phyloP scores from a whole-genome alignment of 106 monocot species.

The Vanilla planifolia region DNA sequence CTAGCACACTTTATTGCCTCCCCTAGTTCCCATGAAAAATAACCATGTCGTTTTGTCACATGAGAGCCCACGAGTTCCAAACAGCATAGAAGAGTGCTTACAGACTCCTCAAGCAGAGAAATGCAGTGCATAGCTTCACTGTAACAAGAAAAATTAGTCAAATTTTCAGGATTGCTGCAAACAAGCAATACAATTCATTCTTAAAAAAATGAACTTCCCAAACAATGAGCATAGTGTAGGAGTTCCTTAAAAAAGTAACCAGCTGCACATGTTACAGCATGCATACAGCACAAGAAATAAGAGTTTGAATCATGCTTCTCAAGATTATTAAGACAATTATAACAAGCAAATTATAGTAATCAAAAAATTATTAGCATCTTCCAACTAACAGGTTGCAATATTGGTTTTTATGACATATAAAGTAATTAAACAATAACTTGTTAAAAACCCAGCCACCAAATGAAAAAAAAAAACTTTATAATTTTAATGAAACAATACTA shows the following conservation, averaged over 20 bases:
- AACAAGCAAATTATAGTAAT: constrained; percentile 1
- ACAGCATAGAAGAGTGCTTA: constrained; percentile 54
- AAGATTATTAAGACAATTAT: not conserved
- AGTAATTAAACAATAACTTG: not conserved
- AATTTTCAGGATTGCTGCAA: constrained; percentile 1
- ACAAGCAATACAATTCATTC: not conserved
- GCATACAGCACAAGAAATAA: too few species aligned
- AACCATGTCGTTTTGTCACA: constrained; percentile 19
- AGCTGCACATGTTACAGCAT: too few species aligned
- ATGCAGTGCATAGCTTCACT: constrained; percentile 55
- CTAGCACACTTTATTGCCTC: constrained; percentile 75
- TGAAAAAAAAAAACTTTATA: not conserved
- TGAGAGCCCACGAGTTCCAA: constrained; percentile 53
- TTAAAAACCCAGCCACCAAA: not conserved
- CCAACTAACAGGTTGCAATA: not conserved
- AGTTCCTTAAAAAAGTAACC: too few species aligned
- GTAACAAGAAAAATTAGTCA: constrained; percentile 3
- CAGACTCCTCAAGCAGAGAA: constrained; percentile 64
- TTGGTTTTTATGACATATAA: not conserved
- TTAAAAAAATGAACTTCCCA: not conserved
- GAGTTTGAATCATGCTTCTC: not conserved
- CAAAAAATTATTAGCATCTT: not conserved
- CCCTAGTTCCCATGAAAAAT: constrained; percentile 44
- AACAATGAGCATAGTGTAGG: too few species aligned
- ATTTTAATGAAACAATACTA: not conserved